Evolutionary conservation across 192 early-diverging fungal genomes (phyloP).

Genomic region (Paraglomus occultum): DNA sequence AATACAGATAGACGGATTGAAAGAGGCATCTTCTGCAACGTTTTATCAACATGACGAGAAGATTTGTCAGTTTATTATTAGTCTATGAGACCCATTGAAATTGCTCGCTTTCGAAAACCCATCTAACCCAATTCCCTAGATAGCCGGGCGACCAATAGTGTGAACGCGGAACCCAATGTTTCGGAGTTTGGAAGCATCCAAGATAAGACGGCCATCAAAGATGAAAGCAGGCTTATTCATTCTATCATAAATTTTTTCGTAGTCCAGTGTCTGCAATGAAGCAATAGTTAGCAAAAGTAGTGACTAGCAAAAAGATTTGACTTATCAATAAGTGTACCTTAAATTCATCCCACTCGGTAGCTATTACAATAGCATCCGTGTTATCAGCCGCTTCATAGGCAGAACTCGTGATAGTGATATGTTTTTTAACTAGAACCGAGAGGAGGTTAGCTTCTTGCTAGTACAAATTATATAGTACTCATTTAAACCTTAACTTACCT

Average conservation of each 20-base stretch:
- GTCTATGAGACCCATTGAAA: too few species aligned
- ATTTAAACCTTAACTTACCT: conserved; percentile 20
- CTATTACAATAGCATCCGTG: conserved; percentile 76
- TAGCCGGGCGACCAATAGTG: conserved; percentile 53
- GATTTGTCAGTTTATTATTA: too few species aligned
- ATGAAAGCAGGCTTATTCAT: conserved; percentile 87
- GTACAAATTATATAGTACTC: neutral
- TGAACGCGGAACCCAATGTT: conserved; percentile 78
- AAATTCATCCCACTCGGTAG: conserved; percentile 94
- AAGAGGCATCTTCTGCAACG: too few species aligned
- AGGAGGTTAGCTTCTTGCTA: neutral
- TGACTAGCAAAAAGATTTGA: neutral
- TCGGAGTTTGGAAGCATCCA: conserved; percentile 62
- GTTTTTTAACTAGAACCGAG: conserved; percentile 50
- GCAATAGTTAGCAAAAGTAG: neutral
- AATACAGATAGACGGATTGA: too few species aligned
- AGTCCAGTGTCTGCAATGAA: conserved; percentile 52
- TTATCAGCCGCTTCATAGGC: conserved; percentile 70
- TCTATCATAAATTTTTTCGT: conserved; percentile 56
- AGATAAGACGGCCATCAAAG: conserved; percentile 87
- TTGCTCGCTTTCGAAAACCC: too few species aligned
- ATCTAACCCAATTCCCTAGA: too few species aligned
- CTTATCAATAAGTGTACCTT: conserved; percentile 40
- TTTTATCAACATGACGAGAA: too few species aligned
- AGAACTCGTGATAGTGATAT: conserved; percentile 58